Evolutionary conservation across 257 asterid species (phyloP).

Genomic region (Nicotiana otophora): DNA sequence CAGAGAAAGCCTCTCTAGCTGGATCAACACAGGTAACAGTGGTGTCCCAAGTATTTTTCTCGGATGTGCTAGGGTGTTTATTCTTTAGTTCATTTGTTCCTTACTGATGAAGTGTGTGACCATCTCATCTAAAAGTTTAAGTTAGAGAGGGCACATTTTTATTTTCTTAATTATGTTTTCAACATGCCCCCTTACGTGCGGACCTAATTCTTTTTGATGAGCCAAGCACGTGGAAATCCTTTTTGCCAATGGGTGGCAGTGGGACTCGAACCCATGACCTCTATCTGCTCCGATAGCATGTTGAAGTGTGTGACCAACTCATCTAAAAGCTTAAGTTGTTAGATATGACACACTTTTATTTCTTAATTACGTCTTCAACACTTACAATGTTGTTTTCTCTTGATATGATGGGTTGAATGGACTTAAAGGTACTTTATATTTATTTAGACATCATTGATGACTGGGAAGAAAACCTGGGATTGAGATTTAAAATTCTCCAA

Average conservation of each 20-base stretch:
- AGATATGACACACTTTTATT: neutral
- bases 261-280: too few relatives aligned
- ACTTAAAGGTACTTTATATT: neutral
- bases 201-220: too few relatives aligned
- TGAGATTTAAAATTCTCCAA: neutral
- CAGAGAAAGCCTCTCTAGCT: constrained; percentile 74
- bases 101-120: neutral
- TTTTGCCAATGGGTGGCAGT: too few relatives aligned
- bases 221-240: too few relatives aligned
- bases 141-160: neutral
- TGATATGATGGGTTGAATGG: neutral
- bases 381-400: neutral
- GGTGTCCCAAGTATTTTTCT: neutral
- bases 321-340: neutral
- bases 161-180: neutral
- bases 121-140: neutral
- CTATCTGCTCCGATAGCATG: neutral
- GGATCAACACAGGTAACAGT: constrained; percentile 75
- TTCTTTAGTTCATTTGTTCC: neutral
- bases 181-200: neutral
- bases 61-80: neutral
- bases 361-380: neutral
- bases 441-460: neutral
- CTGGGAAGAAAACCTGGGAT: neutral
- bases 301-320: neutral